Evolutionary conservation across 768 basidiomycete genomes (phyloP).

Genomic region (Xanthoconium purpureum): DNA sequence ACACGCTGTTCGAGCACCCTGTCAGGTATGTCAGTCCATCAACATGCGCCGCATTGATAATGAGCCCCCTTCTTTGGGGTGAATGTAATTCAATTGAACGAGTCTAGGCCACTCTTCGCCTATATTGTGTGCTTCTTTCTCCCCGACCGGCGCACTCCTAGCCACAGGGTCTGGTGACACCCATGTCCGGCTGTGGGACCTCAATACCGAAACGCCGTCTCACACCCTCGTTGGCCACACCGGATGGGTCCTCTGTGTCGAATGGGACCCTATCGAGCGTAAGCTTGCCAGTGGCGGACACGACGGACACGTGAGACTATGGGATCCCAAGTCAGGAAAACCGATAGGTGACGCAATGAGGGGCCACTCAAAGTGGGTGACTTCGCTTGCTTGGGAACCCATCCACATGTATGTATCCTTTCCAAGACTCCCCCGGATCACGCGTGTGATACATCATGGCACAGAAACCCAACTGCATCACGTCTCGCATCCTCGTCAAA

Average conservation of each 20-base stretch:
- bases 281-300: constrained; percentile 91
- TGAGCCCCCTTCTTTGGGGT: neutral
- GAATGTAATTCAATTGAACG: constrained; percentile 3
- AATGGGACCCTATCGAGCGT: constrained; percentile 94
- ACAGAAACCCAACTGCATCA: constrained; percentile 72
- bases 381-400: constrained; percentile 93
- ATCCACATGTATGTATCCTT: constrained; percentile 70
- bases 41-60: constrained; percentile 4
- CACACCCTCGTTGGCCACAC: constrained; percentile 84
- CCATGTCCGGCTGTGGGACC: constrained; percentile 90
- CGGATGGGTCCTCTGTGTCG: constrained; percentile 96
- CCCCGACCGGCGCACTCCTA: constrained; percentile 85
- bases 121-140: constrained; percentile 93
- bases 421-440: constrained; percentile 1
- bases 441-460: constrained; percentile 2
- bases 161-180: constrained; percentile 97
- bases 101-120: constrained; percentile 80
- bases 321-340: constrained; percentile 93
- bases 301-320: constrained; percentile 88
- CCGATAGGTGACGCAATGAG: constrained; percentile 83
- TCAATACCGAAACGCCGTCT: constrained; percentile 88
- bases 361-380: constrained; percentile 97
- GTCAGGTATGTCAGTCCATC: constrained; percentile 51
- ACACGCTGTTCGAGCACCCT: constrained; percentile 92
- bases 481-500: constrained; percentile 94